Evolutionary conservation across 2,329 filamentous ascomycete genomes (phyloP).

Genomic region (Cercospora sp.): DNA sequence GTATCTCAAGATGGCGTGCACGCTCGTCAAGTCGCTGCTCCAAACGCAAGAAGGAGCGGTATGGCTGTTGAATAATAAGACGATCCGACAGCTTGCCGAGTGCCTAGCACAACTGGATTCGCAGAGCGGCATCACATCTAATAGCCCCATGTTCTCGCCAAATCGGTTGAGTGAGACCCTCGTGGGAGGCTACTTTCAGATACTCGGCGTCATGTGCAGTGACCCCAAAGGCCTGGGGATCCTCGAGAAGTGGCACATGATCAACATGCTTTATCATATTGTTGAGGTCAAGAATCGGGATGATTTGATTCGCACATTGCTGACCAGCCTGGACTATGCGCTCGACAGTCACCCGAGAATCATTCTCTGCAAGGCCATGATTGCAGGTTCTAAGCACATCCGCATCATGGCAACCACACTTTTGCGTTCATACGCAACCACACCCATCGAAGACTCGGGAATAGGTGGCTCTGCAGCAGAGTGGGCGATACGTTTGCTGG

Average conservation of each 20-base stretch:
- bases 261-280: constrained; percentile 99
- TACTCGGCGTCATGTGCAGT: constrained; percentile 83
- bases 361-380: constrained; percentile 89
- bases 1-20: constrained; percentile 87
- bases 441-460: constrained; percentile 49
- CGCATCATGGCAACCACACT: constrained; percentile 86
- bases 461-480: constrained; percentile 68
- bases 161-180: constrained; percentile 84
- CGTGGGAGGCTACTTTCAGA: constrained; percentile 89
- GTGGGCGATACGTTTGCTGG: constrained; percentile 94
- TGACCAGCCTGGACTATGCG: constrained; percentile 90
- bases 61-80: constrained; percentile 87
- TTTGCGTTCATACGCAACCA: constrained; percentile 80
- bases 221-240: constrained; percentile 82
- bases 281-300: constrained; percentile 87
- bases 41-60: constrained; percentile 81
- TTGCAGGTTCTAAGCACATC: constrained; percentile 85
- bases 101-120: constrained; percentile 94
- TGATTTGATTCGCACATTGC: constrained; percentile 83
- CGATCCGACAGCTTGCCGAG: constrained; percentile 90
- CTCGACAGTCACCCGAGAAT: constrained; percentile 83
- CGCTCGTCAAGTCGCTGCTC: constrained; percentile 80
- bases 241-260: constrained; percentile 94
- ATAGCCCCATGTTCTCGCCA: constrained; percentile 83
- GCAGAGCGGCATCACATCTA: constrained; percentile 71